These are phyloP conservation scores for Leccinum fuscescens DNA, from an alignment of 1,284 basidiomycete species.

Conservation along the genomic window DNA sequence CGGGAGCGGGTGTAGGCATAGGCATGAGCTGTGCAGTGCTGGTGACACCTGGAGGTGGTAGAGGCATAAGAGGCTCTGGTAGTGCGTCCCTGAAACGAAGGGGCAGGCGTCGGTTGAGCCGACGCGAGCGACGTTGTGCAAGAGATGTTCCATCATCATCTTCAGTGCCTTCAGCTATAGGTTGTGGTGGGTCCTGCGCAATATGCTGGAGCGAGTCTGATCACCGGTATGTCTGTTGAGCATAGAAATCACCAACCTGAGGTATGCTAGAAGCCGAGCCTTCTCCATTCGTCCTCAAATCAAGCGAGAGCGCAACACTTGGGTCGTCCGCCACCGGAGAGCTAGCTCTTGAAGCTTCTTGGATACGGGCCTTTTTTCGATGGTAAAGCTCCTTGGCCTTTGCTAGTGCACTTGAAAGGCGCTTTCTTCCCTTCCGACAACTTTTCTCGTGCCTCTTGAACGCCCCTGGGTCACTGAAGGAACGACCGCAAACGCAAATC, in stretches of 20 bases:
- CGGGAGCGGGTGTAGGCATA: not conserved
- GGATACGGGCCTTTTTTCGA: not conserved
- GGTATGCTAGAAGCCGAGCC: not conserved
- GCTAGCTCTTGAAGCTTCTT: not conserved
- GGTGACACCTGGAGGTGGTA: not conserved
- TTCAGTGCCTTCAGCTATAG: not conserved
- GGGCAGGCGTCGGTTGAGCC: not conserved
- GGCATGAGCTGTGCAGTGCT: not conserved
- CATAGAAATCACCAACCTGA: not conserved
- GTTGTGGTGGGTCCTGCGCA: not conserved
- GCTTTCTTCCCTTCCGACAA: not conserved
- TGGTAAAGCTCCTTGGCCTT: not conserved
- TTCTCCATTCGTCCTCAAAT: not conserved
- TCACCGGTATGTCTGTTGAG: not conserved
- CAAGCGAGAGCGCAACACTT: not conserved
- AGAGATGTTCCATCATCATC: not conserved
- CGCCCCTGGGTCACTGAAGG: not conserved
- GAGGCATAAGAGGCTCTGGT: not conserved
- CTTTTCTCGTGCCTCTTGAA: not conserved
- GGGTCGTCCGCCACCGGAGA: not conserved
- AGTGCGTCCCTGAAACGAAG: not conserved
- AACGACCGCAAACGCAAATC: not conserved
- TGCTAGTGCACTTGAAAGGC: not conserved
- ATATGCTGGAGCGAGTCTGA: not conserved
- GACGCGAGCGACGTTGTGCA: not conserved